Base-by-base conservation (phyloP, 1,284 basidiomycete genomes). In the Apiotrichum sp. region DNA sequence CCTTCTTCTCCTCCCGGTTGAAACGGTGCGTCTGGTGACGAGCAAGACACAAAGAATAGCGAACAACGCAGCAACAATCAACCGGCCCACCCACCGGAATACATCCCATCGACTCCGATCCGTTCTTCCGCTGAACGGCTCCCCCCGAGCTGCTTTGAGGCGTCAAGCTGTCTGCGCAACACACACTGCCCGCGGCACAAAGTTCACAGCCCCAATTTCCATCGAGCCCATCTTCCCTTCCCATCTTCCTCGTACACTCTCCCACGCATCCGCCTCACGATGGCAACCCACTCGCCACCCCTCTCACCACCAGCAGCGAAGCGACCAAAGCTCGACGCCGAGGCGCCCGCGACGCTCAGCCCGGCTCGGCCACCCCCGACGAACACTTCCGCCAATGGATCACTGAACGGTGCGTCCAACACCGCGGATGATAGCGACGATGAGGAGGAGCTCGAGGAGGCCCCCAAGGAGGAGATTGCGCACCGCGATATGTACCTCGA, bases 401-500 rank as follows among this genome's bases (percentile, higher is more conserved):
- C 3, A 52, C 39, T 52, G 57, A 31, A 57, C 61, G 29, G 58
- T 32, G 70, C 42, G 74, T 14, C n/a, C 11, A 6, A 8, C n/a
- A 14, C 40, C 8, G 40, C n/a, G 40, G 10, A 78, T n/a, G 75
- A 81, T 50, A 81, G 81, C 34, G 80, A 82, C 51, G 82, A 83
- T 50, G 69, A 77, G 43, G 71, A 74, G 48, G 66, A 71, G 46
- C 70, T 70, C 47, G 68, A 75, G 8, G 63, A 61, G 8, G 42
- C 72, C 51, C 71, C 73, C 52, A 73, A 79, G 47, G 79, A 80
- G 61, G 80, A 78, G 46, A 57, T 81, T 50, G 81, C 81, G 52
- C 82, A 85, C 43, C 87, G 88, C 49, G 93, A 98, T 75, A 80
- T 98, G 65, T 98, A 98, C 74, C 85, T 98, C 55, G 95, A 98